A percentile compares a stretch with the other conserved stretches of the same genome.
phyloP scores from a whole-genome alignment of 1,139 yeast genomes.

The Debaryomycetaceae sp. region DNA sequence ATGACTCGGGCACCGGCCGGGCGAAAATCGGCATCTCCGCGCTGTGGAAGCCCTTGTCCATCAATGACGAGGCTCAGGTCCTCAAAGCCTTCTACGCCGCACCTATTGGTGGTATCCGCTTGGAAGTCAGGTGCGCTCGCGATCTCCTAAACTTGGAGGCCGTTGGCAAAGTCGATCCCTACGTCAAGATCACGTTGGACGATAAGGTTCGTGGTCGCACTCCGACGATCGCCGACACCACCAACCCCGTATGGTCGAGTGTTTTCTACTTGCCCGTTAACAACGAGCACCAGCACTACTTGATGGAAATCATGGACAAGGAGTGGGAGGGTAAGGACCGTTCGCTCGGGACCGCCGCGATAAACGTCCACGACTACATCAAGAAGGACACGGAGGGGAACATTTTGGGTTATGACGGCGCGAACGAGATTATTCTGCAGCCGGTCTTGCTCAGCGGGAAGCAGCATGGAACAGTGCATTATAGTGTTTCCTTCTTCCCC shows the following conservation, averaged over 20 bases:
- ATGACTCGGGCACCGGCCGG: constrained; percentile 19
- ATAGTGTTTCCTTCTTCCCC: constrained; percentile 56
- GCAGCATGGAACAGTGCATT: constrained; percentile 39
- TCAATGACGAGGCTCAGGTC: constrained; percentile 41
- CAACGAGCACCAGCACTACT: constrained; percentile 50
- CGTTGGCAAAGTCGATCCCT: constrained; percentile 68
- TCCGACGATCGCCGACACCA: constrained; percentile 40
- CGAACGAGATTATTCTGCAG: constrained; percentile 33
- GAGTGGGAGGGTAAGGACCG: constrained; percentile 57
- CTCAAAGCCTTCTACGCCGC: constrained; percentile 35
- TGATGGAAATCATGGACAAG: constrained; percentile 53
- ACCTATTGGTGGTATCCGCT: constrained; percentile 56
- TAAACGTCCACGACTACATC: constrained; percentile 40
- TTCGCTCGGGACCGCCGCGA: constrained; percentile 46
- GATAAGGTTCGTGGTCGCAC: constrained; percentile 51
- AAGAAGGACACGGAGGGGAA: constrained; percentile 33
- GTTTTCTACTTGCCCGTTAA: constrained; percentile 53
- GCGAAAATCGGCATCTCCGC: constrained; percentile 47
- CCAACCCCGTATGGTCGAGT: constrained; percentile 46
- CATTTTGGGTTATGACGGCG: constrained; percentile 42
- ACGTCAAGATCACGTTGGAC: constrained; percentile 45
- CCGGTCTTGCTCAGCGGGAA: constrained; percentile 34
- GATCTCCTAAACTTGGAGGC: constrained; percentile 51
- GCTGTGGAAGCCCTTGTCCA: constrained; percentile 61
- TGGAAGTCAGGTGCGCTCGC: constrained; percentile 44